phyloP scores from a whole-genome alignment of 495 filamentous ascomycete genomes.

The Penicillium odoratum region DNA sequence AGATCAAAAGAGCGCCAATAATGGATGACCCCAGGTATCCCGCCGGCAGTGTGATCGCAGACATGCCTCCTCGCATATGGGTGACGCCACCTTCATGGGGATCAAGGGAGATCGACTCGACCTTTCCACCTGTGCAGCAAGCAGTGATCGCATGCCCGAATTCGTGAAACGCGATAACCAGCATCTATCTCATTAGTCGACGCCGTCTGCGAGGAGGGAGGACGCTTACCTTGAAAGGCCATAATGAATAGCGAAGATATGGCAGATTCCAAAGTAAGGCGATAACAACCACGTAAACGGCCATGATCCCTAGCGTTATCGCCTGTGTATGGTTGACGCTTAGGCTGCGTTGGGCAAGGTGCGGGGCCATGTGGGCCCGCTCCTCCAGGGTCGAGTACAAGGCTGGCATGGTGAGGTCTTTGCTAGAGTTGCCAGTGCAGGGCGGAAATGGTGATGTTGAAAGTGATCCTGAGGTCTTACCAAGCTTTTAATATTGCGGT shows the following conservation, averaged over 20 bases:
- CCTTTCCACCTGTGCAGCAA: conserved; percentile 67
- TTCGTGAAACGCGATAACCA: conserved; percentile 83
- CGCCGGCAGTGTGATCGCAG: conserved; percentile 70
- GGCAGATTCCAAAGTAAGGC: conserved; percentile 78
- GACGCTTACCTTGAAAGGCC: conserved; percentile 76
- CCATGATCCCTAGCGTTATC: conserved; percentile 69
- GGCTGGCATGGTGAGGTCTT: conserved; percentile 30
- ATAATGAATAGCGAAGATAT: conserved; percentile 68
- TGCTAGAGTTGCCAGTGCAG: not conserved
- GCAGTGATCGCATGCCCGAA: conserved; percentile 76
- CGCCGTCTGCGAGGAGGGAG: conserved; percentile 1
- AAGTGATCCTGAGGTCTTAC: not conserved
- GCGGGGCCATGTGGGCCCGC: conserved; percentile 28
- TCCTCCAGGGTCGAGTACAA: conserved; percentile 27
- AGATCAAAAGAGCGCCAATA: conserved; percentile 75
- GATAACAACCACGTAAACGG: conserved; percentile 70
- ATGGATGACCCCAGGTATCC: conserved; percentile 75
- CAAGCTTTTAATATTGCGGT: conserved; percentile 5
- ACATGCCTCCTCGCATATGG: conserved; percentile 74
- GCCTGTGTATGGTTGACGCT: conserved; percentile 69
- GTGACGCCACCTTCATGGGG: conserved; percentile 73
- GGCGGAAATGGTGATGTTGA: not conserved
- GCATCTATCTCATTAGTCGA: conserved; percentile 55
- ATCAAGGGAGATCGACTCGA: conserved; percentile 71
- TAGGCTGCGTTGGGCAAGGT: conserved; percentile 52